These are phyloP conservation scores for Apiotrichum domesticum DNA, from an alignment of 1,284 basidiomycete species.

Conservation along the genomic window DNA sequence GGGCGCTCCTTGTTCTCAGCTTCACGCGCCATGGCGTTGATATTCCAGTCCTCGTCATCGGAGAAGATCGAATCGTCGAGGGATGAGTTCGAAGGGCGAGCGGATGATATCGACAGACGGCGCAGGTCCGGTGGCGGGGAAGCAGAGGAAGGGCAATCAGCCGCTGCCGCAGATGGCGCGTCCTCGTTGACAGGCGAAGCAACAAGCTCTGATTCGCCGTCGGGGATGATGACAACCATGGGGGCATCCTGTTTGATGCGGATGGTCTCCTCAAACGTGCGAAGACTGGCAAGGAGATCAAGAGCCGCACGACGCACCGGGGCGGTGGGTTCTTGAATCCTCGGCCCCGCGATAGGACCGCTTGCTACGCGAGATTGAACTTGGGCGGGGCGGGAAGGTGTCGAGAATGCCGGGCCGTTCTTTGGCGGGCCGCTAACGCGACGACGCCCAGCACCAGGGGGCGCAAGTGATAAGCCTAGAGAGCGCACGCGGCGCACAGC, in stretches of 20 bases:
- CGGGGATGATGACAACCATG: constrained; percentile 9
- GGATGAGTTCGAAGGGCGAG: constrained; percentile 1
- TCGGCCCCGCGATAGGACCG: neutral
- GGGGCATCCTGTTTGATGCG: constrained; percentile 16
- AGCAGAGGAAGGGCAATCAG: neutral
- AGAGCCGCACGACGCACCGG: constrained; percentile 31
- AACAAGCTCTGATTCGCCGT: neutral
- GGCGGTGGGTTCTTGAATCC: constrained; percentile 3
- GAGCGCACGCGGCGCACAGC: constrained; percentile 32
- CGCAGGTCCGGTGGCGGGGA: constrained; percentile 1
- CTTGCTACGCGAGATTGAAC: neutral
- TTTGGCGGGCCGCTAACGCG: constrained; percentile 5
- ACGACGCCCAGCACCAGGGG: constrained; percentile 1
- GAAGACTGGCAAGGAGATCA: constrained; percentile 36
- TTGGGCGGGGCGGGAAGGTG: constrained; percentile 45
- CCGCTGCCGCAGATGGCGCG: neutral
- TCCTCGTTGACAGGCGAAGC: constrained; percentile 2
- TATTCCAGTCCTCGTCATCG: constrained; percentile 41
- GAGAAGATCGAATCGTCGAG: constrained; percentile 14
- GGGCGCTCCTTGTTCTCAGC: constrained; percentile 15
- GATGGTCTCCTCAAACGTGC: constrained; percentile 37
- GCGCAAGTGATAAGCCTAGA: constrained; percentile 22
- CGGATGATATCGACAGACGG: neutral
- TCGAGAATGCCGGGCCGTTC: constrained; percentile 19
- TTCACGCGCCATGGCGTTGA: constrained; percentile 30